Percentiles rank a stretch among this genome's conserved stretches.
Conservation (phyloP, 768 basidiomycete species). For the Auricularia cornea region DNA sequence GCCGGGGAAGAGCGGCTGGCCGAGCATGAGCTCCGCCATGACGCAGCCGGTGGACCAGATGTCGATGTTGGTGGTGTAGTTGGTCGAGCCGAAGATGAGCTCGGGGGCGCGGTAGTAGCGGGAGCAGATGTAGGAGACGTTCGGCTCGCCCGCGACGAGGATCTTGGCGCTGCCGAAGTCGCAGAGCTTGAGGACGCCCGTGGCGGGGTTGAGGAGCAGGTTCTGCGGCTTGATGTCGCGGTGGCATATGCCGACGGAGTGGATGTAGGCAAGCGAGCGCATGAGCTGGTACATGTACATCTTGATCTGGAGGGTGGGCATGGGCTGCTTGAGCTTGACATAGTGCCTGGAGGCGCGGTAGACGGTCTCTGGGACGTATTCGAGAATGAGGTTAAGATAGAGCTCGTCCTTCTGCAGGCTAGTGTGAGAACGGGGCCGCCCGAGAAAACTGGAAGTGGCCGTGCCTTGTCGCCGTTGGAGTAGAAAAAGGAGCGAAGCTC, state of each 20-base stretch:
- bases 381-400: constrained; percentile 96
- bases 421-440: background rate
- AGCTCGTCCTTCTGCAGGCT: constrained; percentile 91
- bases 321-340: constrained; percentile 98
- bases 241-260: constrained; percentile 98
- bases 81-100: constrained; percentile 98
- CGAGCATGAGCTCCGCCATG: constrained; percentile 99
- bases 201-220: constrained; percentile 90
- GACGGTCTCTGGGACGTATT: constrained; percentile 99
- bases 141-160: constrained; percentile 93
- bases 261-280: constrained; percentile 97
- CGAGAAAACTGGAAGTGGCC: constrained; percentile 8
- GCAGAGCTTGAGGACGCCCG: constrained; percentile 94
- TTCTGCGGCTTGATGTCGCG: constrained; percentile 99
- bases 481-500: constrained; percentile 98
- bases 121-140: constrained; percentile 99
- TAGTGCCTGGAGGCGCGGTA: constrained; percentile 99
- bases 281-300: constrained; percentile 99
- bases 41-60: constrained; percentile 99
- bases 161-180: constrained; percentile 99
- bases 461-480: constrained; percentile 97
- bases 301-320: constrained; percentile 99
- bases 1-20: constrained; percentile 97
- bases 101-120: constrained; percentile 99
- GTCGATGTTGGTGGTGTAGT: constrained; percentile 99